Percentiles rank a stretch among this genome's conserved stretches.
Evolutionary conservation across 495 filamentous ascomycete species (phyloP).

Genomic region (Annulohypoxylon maeteangense): DNA sequence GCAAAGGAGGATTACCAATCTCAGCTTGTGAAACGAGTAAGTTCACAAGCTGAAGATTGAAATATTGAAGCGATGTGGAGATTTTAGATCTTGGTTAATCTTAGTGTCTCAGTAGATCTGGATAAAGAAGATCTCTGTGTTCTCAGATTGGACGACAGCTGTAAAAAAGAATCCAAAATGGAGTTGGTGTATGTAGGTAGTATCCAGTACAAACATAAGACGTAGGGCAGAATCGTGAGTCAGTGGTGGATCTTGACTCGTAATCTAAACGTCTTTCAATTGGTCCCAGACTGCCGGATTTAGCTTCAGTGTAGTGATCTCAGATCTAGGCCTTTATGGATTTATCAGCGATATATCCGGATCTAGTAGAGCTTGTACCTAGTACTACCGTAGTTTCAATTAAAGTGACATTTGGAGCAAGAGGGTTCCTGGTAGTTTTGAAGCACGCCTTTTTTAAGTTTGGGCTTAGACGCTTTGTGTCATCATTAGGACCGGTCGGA

Average conservation of each 20-base stretch:
- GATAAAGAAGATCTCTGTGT: neutral
- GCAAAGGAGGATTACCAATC: slow-evolving; percentile 5
- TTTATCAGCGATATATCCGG: slow-evolving; percentile 32
- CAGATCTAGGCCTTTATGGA: slow-evolving; percentile 10
- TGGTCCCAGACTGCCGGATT: slow-evolving; percentile 18
- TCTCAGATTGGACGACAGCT: neutral
- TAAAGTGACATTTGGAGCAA: neutral
- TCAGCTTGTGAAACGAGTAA: neutral
- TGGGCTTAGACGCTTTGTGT: neutral
- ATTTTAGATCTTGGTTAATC: neutral
- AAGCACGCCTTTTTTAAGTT: neutral
- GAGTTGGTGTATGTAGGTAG: neutral
- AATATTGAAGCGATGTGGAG: neutral
- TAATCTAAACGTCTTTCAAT: neutral
- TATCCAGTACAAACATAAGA: neutral
- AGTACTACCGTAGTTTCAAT: neutral
- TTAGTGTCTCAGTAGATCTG: neutral
- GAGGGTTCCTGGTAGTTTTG: neutral
- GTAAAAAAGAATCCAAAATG: neutral
- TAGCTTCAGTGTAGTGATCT: slow-evolving; percentile 12
- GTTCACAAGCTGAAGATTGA: neutral
- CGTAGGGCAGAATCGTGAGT: neutral
- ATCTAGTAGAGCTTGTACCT: neutral
- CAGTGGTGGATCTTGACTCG: neutral
- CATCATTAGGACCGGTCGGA: neutral